Percentiles rank a stretch among this genome's conserved stretches.
phyloP scores from a whole-genome alignment of 2,329 filamentous ascomycete genomes.

The Clarireedia hainanense region DNA sequence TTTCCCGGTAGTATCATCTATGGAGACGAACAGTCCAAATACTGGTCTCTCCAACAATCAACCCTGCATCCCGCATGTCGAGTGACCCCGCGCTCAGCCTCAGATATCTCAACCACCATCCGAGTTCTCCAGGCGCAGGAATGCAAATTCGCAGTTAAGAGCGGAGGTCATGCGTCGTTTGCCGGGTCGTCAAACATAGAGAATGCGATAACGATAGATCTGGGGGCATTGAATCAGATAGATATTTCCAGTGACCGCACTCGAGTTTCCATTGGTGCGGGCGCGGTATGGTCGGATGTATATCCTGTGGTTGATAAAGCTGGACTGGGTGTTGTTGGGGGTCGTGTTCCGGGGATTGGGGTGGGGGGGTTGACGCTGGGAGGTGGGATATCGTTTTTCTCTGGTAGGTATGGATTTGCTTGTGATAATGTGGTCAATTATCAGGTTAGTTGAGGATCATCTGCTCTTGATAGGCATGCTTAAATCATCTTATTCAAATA shows the following conservation, averaged over 20 bases:
- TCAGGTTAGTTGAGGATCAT: slow-evolving; percentile 1
- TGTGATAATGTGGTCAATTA: slow-evolving; percentile 17
- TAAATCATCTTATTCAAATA: too few species aligned
- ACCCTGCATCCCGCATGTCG: slow-evolving; percentile 15
- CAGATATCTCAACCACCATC: slow-evolving; percentile 17
- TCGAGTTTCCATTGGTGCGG: slow-evolving; percentile 30
- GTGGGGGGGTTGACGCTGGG: slow-evolving; percentile 18
- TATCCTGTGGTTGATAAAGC: slow-evolving; percentile 20
- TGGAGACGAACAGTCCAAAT: slow-evolving; percentile 17
- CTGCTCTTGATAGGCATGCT: too few species aligned
- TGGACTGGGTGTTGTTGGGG: slow-evolving; percentile 32
- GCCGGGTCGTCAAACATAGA: slow-evolving; percentile 43
- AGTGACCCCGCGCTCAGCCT: slow-evolving; percentile 13
- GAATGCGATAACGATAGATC: slow-evolving; percentile 42
- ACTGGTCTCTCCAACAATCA: slow-evolving; percentile 27
- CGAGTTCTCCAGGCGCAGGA: slow-evolving; percentile 6
- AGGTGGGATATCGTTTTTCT: slow-evolving; percentile 21
- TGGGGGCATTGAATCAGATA: slow-evolving; percentile 27
- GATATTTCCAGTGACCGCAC: slow-evolving; percentile 24
- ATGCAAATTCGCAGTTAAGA: slow-evolving; percentile 22
- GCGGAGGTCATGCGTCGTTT: slow-evolving; percentile 20
- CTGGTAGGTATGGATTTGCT: slow-evolving; percentile 12
- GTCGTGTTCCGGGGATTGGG: slow-evolving; percentile 25
- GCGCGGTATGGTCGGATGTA: slow-evolving; percentile 31
- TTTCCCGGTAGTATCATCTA: slow-evolving; percentile 14